Percentiles rank a stretch among this genome's conserved stretches.
These are phyloP conservation scores for Auxenochlorella pyrenoidosa DNA, from an alignment of 139 green algal species.

Conservation along the genomic window DNA sequence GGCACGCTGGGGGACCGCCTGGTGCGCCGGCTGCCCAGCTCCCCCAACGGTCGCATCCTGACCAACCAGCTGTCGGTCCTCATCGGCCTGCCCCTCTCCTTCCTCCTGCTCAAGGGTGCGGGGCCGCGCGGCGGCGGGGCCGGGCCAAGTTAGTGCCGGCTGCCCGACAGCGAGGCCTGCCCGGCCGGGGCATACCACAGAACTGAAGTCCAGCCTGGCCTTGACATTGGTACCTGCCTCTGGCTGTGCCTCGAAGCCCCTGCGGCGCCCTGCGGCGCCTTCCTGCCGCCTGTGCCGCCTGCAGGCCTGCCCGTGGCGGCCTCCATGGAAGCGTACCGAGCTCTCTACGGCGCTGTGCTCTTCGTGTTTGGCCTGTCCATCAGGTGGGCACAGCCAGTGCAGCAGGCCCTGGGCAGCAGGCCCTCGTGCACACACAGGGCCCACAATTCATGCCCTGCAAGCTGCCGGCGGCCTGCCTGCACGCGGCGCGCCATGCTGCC, in stretches of 20 bases:
- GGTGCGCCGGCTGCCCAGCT: slow-evolving; percentile 50
- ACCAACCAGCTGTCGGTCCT: slow-evolving; percentile 61
- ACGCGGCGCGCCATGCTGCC: too few relatives aligned
- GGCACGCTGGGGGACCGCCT: slow-evolving; percentile 31
- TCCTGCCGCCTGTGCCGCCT: neutral
- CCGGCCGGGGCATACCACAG: too few relatives aligned
- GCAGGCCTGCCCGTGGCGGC: neutral
- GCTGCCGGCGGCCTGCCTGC: too few relatives aligned
- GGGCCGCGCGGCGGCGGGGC: too few relatives aligned
- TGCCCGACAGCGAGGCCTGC: neutral
- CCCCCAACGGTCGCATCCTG: slow-evolving; percentile 58
- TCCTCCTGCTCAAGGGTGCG: slow-evolving; percentile 60
- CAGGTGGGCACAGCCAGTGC: slow-evolving; percentile 49
- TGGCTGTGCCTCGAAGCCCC: too few relatives aligned
- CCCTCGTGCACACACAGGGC: too few relatives aligned
- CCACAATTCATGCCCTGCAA: too few relatives aligned
- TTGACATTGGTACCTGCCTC: too few relatives aligned
- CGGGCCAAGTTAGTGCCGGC: neutral
- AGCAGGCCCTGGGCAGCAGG: too few relatives aligned
- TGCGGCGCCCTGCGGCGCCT: too few relatives aligned
- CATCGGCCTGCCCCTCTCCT: slow-evolving; percentile 65
- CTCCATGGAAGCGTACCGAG: neutral
- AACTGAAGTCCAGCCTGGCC: too few relatives aligned
- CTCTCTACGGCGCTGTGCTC: slow-evolving; percentile 62
- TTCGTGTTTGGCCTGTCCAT: slow-evolving; percentile 73